A percentile compares a stretch with the other conserved stretches of the same genome.
phyloP scores from a whole-genome alignment of 2,329 filamentous ascomycete species.

The Aureobasidium sp. region DNA sequence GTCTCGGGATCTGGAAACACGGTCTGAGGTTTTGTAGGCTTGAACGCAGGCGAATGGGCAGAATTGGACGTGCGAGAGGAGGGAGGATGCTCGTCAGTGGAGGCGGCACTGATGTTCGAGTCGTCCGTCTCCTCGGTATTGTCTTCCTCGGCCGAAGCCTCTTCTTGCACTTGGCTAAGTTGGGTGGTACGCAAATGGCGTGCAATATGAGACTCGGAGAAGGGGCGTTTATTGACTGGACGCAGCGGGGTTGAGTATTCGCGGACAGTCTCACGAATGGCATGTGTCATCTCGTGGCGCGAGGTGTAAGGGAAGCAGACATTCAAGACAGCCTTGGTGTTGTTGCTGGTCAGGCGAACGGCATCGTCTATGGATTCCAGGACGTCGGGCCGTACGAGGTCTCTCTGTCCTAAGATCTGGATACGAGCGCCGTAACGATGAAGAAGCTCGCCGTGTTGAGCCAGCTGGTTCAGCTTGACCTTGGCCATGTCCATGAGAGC shows the following conservation, averaged over 20 bases:
- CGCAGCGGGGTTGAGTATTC: slow-evolving; percentile 67
- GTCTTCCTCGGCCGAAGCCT: slow-evolving; percentile 13
- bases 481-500: slow-evolving; percentile 97
- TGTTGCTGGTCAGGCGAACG: slow-evolving; percentile 77
- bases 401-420: slow-evolving; percentile 74
- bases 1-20: slow-evolving; percentile 70
- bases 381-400: slow-evolving; percentile 80
- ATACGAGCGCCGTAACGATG: slow-evolving; percentile 88
- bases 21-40: slow-evolving; percentile 30
- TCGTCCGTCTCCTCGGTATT: slow-evolving; percentile 18
- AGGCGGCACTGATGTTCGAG: slow-evolving; percentile 16
- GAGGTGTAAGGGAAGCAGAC: slow-evolving; percentile 98
- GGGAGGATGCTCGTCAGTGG: slow-evolving; percentile 25
- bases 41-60: slow-evolving; percentile 31
- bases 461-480: slow-evolving; percentile 83
- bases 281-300: slow-evolving; percentile 86
- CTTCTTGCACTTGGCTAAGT: slow-evolving; percentile 35
- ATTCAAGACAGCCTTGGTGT: slow-evolving; percentile 72
- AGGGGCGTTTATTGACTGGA: slow-evolving; percentile 54
- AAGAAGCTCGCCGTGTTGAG: slow-evolving; percentile 86
- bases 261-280: slow-evolving; percentile 78
- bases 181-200: slow-evolving; percentile 64
- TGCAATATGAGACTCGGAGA: slow-evolving; percentile 81
- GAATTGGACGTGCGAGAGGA: slow-evolving; percentile 33
- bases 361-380: slow-evolving; percentile 81